Base-by-base conservation (phyloP, 2,329 filamentous ascomycete genomes). In the Colletotrichum chlorophyti region DNA sequence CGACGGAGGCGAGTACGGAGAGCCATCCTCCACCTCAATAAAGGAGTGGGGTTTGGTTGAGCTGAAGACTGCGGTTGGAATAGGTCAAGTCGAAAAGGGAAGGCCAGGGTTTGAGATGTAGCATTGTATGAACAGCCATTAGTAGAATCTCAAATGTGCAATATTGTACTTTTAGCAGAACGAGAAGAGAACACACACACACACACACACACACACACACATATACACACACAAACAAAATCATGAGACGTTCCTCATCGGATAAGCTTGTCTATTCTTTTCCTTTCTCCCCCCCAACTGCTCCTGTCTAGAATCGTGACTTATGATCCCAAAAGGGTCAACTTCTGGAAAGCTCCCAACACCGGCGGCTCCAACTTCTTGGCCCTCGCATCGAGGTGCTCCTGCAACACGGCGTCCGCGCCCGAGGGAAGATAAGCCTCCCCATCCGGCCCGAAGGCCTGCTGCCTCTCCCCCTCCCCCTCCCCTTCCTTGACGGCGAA, bases 361-460 rank as follows among this genome's bases (percentile, higher is more conserved):
- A 79, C 69, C 21, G 83, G 83, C 31, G 80, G 73, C 53, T 79
- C 75, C 65, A 79, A 73, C 64, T 70, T 77, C 66, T 77, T 74
- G 64, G 72, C 74, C 63, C 70, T 73, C 7, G 75, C 80, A 58
- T 79, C 72, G 42, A 83, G 69, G 61, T 77, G 81, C 58, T 84
- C 82, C 52, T 76, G 74, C 49, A 84, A 65, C 29, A 85, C 83
- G 4, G 78, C 81, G 19, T 83, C 80, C 2, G 77, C 81, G 3
- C 82, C 82, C n/a, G 69, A 74, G 5, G 76, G 75, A 54, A 63
- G 72, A 72, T 66, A 74, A 31, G 61, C 50, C 45, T 57, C 51
- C 17, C 55, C 66, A 26, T 62, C 64, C 15, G 57, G 51, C 12
- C 59, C 60, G 23, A 40, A 58, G 4, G 49, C 65, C 42, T 53